These are phyloP conservation scores for Diaporthe citrichinensis DNA, from an alignment of 2,329 filamentous ascomycete genomes.

Conservation along the genomic window DNA sequence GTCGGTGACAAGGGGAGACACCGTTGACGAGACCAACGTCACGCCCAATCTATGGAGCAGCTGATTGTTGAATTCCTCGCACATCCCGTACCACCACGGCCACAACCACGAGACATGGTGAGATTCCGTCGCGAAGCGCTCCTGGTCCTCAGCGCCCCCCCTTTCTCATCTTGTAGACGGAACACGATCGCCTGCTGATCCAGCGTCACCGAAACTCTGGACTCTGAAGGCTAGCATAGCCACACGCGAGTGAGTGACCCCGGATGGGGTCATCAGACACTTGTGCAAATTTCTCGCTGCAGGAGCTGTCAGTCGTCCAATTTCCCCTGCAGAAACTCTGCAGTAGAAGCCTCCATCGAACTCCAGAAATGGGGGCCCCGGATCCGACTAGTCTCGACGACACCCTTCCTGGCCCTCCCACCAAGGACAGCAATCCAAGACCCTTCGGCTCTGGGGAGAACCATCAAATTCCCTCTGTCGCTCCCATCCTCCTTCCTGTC, in stretches of 20 bases:
- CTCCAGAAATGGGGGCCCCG: conserved; percentile 31
- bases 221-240: conserved; percentile 31
- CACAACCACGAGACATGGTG: conserved; percentile 22
- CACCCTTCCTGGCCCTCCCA: background rate
- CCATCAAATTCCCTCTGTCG: background rate
- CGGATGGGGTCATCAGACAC: conserved; percentile 20
- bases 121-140: conserved; percentile 17
- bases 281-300: conserved; percentile 37
- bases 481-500: conserved; percentile 33
- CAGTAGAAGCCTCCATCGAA: conserved; percentile 41
- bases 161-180: conserved; percentile 30
- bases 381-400: conserved; percentile 23
- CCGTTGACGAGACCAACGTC: background rate
- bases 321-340: conserved; percentile 43
- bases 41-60: conserved; percentile 1
- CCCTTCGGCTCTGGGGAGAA: conserved; percentile 28
- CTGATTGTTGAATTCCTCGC: conserved; percentile 8
- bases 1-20: conserved; percentile 7
- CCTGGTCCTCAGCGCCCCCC: conserved; percentile 1
- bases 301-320: conserved; percentile 39
- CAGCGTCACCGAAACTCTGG: conserved; percentile 35
- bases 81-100: conserved; percentile 10
- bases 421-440: conserved; percentile 4
- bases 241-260: conserved; percentile 21
- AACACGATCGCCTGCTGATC: conserved; percentile 33